Evolutionary conservation across 495 filamentous ascomycete species (phyloP), one percentile per base, ranked within the genome.

Genomic region (Chaetomidium leptoderma): DNA sequence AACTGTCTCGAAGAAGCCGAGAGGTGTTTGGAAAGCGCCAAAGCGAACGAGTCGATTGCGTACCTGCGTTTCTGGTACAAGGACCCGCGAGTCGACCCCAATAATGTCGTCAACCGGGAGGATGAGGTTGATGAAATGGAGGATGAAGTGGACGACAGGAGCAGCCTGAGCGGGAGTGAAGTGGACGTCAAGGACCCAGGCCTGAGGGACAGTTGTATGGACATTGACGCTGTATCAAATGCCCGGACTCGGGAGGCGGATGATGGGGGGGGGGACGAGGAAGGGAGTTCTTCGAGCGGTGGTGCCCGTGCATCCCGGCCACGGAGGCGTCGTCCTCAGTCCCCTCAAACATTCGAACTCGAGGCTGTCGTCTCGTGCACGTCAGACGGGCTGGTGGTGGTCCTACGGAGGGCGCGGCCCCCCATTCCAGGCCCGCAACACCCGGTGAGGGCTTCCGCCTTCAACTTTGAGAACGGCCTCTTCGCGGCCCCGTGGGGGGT

Each of bases 31-130:
- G 90, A 95, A 66, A 85, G 85, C 61, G 91, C 91, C 7, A 95
- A 96, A 67, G 86, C 84, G n/a, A 95, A 96, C 63, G 90, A 95
- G 61, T 95, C 91, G 13, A 95, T 96, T 62, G 90, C 91, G 14
- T 96, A 96, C 63, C 77, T 96, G 50, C 87, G 91, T n/a, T 96
- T 96, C 66, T 89, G 83, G 80, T 92, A 86, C 68, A 81, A 88
- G 33, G 86, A 95, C 70, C 90, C 90, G 27, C 77, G 80, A 53
- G 61, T 64, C 53, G 74, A 77, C 10, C 62, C 63, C 39, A 66
- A 66, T 24, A 66, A 70, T 21, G 56, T 51, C 4, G 65, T 63
- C 4, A 67, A 70, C 14, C n/a, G n/a, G n/a, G 70, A 72, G 11
- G 66, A 73, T 1, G 73, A 74, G 9, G 71, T 68, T 2, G 66